A percentile compares a stretch with the other conserved stretches of the same genome.
Conservation (phyloP, 495 filamentous ascomycete species). For the Rhizodiscina lignyota region DNA sequence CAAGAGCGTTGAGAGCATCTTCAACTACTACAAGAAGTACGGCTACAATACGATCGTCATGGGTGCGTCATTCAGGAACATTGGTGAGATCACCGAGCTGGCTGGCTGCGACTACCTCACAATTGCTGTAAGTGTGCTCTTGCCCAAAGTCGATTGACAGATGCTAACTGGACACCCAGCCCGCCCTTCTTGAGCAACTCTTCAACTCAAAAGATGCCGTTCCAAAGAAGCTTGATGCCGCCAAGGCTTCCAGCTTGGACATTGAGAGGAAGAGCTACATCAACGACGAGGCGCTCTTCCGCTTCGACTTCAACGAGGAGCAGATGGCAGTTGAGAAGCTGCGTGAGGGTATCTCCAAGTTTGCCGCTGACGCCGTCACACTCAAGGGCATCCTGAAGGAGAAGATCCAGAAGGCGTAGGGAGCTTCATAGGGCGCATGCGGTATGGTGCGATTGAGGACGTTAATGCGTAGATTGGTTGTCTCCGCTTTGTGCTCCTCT, state of each 20-base stretch:
- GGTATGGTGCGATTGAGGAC: too few relatives aligned
- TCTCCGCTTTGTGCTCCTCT: too few relatives aligned
- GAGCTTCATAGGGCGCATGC: slow-evolving; percentile 3
- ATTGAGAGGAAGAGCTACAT: slow-evolving; percentile 85
- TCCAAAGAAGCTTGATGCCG: slow-evolving; percentile 80
- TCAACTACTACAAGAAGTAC: slow-evolving; percentile 99
- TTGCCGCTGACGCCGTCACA: slow-evolving; percentile 86
- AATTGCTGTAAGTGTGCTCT: slow-evolving; percentile 55
- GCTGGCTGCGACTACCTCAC: slow-evolving; percentile 98
- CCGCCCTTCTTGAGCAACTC: slow-evolving; percentile 85
- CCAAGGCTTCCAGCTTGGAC: slow-evolving; percentile 45
- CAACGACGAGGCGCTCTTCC: slow-evolving; percentile 76
- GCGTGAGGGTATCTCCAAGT: slow-evolving; percentile 96
- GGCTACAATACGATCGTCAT: slow-evolving; percentile 99
- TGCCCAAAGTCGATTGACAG: background rate
- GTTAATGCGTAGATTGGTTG: too few relatives aligned
- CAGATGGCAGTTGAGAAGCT: slow-evolving; percentile 98
- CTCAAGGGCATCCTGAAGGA: slow-evolving; percentile 81
- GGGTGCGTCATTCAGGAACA: slow-evolving; percentile 94
- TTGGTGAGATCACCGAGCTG: slow-evolving; percentile 92
- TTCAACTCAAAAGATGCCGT: slow-evolving; percentile 62
- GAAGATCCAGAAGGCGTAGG: slow-evolving; percentile 45
- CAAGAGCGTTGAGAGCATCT: slow-evolving; percentile 87
- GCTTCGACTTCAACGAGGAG: slow-evolving; percentile 99
- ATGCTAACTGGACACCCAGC: slow-evolving; percentile 27